Base-by-base conservation (phyloP, 2,329 filamentous ascomycete species). In the Cladosporium sp. region DNA sequence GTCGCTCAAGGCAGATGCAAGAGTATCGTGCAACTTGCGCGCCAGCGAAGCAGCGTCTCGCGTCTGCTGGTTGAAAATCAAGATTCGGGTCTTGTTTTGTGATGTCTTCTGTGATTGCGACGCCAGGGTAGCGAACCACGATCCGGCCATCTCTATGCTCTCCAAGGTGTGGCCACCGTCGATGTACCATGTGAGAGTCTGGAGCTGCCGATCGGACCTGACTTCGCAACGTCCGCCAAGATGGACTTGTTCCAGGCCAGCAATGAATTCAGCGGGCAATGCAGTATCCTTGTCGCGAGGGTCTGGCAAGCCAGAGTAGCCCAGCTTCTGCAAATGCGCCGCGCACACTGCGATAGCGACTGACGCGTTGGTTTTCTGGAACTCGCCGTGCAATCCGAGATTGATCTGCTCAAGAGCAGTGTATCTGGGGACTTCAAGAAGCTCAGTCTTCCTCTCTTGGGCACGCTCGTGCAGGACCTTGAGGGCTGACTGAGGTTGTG, bases 31-130 rank as follows among this genome's bases (percentile, higher is more conserved):
- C 1, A 95, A 73, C 0, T 77, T 77, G 32, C 71, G 72, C 2
- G 92, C 79, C 1, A 95, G 77, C 13, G 79, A 74, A 3, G 74
- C 72, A 4, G 87, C 87, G 63, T 95, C 84, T 32, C 90, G 82
- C 9, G 89, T 89, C 65, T 95, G 89, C 69, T 96, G 92, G 69
- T 96, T 96, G 76, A 97, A 97, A 44, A 97, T 78, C 43, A 97
- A 73, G 53, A 86, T 75, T 0, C 88, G 74, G 5, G 72, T 55
- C 3, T 56, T 54, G 8, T 53, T 57, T n/a, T 59, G 46, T 13
- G 67, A 61, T 10, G 63, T 58, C 35, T 65, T 70, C 56, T 61
- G 68, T 42, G 68, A 65, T 13, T 48, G 41, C 18, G 46, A 19
- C 33, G 44, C 45, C 9, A 18, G 18, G 14, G n/a, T 31, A 7